Percentiles rank a stretch among this genome's conserved stretches.
Evolutionary conservation across 2,329 filamentous ascomycete genomes (phyloP).

Genomic region (Cordyceps cicadae): DNA sequence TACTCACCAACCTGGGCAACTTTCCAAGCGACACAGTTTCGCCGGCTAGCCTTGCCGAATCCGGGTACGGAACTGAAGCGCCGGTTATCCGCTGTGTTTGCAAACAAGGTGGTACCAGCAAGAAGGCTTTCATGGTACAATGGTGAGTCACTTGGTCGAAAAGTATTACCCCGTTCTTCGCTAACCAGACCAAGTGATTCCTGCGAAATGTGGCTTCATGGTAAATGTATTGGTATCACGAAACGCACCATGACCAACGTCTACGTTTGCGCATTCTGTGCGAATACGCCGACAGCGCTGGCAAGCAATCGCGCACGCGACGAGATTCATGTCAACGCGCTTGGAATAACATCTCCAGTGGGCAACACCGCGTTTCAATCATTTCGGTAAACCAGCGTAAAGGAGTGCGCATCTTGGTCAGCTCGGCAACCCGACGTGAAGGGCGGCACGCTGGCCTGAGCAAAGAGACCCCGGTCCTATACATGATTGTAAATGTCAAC

Average conservation of each 20-base stretch:
- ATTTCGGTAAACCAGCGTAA: slow-evolving; percentile 26
- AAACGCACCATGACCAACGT: slow-evolving; percentile 48
- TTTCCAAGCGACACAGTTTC: slow-evolving; percentile 37
- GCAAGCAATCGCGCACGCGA: slow-evolving; percentile 41
- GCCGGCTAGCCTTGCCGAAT: slow-evolving; percentile 42
- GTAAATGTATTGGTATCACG: slow-evolving; percentile 53
- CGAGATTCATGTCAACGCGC: slow-evolving; percentile 25
- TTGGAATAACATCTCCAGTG: slow-evolving; percentile 28
- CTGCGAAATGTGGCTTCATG: slow-evolving; percentile 58
- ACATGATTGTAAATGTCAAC: slow-evolving; percentile 11
- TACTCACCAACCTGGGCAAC: slow-evolving; percentile 25
- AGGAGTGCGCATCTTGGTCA: background rate
- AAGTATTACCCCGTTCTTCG: background rate
- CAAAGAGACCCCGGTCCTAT: slow-evolving; percentile 11
- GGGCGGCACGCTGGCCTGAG: background rate
- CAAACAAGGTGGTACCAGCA: slow-evolving; percentile 34
- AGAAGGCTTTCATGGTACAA: slow-evolving; percentile 52
- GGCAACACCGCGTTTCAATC: slow-evolving; percentile 35
- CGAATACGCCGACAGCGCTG: slow-evolving; percentile 45
- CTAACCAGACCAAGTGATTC: slow-evolving; percentile 40
- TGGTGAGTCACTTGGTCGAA: slow-evolving; percentile 39
- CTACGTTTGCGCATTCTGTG: slow-evolving; percentile 57
- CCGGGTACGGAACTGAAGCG: slow-evolving; percentile 33
- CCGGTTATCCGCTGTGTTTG: slow-evolving; percentile 51
- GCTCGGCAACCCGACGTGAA: background rate